Conservation (phyloP, 805 yeast species). For the Candida caryicola region DNA sequence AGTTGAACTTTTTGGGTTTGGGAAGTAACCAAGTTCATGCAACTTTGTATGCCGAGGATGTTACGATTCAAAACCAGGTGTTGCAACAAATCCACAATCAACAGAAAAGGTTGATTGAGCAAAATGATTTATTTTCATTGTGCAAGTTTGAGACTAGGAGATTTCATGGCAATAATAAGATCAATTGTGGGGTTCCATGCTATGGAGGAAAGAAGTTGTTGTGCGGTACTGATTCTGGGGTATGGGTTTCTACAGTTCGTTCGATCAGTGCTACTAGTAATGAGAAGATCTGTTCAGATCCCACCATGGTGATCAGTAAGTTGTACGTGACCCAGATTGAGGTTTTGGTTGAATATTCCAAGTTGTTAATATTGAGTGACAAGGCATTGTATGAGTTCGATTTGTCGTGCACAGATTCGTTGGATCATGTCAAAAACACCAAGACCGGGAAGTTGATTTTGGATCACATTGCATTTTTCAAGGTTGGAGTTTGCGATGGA, state of each 20-base stretch:
- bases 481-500: slow-evolving; percentile 90
- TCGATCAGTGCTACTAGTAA: slow-evolving; percentile 50
- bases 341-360: slow-evolving; percentile 86
- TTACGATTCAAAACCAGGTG: slow-evolving; percentile 71
- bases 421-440: slow-evolving; percentile 49
- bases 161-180: slow-evolving; percentile 71
- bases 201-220: slow-evolving; percentile 90
- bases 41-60: slow-evolving; percentile 51
- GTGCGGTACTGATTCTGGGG: slow-evolving; percentile 90
- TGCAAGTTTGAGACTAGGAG: slow-evolving; percentile 71
- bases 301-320: slow-evolving; percentile 71
- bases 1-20: slow-evolving; percentile 50
- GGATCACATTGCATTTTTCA: slow-evolving; percentile 86
- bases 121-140: slow-evolving; percentile 76
- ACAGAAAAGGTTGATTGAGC: slow-evolving; percentile 66
- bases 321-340: slow-evolving; percentile 84
- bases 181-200: slow-evolving; percentile 89
- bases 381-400: slow-evolving; percentile 77
- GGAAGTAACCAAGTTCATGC: slow-evolving; percentile 56
- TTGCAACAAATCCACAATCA: slow-evolving; percentile 77
- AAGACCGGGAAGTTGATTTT: slow-evolving; percentile 74
- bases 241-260: slow-evolving; percentile 74
- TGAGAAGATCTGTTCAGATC: slow-evolving; percentile 59
- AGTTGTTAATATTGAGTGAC: slow-evolving; percentile 77
- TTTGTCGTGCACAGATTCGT: slow-evolving; percentile 49